These are phyloP conservation scores for Leavenworthia alabamica DNA, from an alignment of 345 rosid species.

Conservation along the genomic window DNA sequence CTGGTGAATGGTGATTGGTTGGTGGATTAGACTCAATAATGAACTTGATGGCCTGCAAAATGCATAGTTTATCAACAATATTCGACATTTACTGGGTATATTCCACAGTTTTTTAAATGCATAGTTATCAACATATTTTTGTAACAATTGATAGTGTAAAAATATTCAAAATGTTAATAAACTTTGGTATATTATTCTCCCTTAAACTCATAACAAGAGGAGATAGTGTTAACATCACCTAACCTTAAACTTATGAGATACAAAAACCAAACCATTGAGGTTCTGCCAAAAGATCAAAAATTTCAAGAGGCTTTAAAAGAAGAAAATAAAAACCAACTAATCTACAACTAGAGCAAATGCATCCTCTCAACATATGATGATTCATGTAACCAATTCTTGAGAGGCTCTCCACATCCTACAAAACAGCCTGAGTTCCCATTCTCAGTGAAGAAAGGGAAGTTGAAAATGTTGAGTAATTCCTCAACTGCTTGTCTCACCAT, in stretches of 20 bases:
- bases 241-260: constrained; percentile 17
- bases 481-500: constrained; percentile 79
- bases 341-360: constrained; percentile 62
- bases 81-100: no score
- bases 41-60: constrained; percentile 14
- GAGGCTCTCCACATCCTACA: constrained; percentile 82
- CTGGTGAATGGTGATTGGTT: constrained; percentile 20
- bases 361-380: constrained; percentile 84
- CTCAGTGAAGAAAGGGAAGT: constrained; percentile 80
- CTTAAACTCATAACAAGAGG: constrained; percentile 15
- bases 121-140: no score
- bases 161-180: constrained; percentile 9
- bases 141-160: constrained; percentile 15
- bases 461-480: constrained; percentile 66
- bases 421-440: constrained; percentile 89
- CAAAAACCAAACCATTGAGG: constrained; percentile 10
- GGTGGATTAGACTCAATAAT: constrained; percentile 10
- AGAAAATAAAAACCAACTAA: not conserved
- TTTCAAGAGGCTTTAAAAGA: not conserved
- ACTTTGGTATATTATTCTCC: constrained; percentile 15
- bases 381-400: constrained; percentile 67
- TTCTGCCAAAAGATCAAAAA: not conserved
- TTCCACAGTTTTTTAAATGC: no score
- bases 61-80: no score
- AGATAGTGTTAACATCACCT: constrained; percentile 7